phyloP scores from a whole-genome alignment of 2,329 filamentous ascomycete genomes.

The Paecilomyces fulvus region DNA sequence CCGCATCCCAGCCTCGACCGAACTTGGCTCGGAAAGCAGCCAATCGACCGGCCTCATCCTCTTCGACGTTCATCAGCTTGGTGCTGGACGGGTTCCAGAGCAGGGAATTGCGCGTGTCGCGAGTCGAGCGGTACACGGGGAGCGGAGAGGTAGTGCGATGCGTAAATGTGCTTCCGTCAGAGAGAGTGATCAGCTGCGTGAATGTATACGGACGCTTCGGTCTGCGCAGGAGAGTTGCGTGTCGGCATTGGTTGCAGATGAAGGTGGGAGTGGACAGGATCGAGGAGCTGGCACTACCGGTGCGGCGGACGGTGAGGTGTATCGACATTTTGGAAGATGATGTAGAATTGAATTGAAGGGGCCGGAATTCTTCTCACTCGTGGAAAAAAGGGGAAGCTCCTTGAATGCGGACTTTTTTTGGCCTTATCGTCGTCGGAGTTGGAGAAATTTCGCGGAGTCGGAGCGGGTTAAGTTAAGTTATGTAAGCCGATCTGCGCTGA shows the following conservation, averaged over 20 bases:
- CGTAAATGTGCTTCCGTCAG: constrained; percentile 72
- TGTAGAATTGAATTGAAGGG: background rate
- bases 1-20: constrained; percentile 72
- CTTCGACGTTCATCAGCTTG: constrained; percentile 77
- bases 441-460: constrained; percentile 22
- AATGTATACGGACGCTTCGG: constrained; percentile 93
- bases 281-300: constrained; percentile 4
- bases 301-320: constrained; percentile 28
- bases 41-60: constrained; percentile 87
- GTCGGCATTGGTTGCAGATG: constrained; percentile 56
- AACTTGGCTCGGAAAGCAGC: constrained; percentile 78
- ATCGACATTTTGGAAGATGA: constrained; percentile 23
- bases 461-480: constrained; percentile 20
- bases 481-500: constrained; percentile 16
- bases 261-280: constrained; percentile 16
- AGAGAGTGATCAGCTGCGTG: constrained; percentile 90
- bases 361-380: background rate
- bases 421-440: constrained; percentile 16
- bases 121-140: constrained; percentile 54
- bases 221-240: constrained; percentile 76
- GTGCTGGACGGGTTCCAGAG: constrained; percentile 84
- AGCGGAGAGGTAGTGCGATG: constrained; percentile 43
- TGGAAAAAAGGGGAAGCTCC: background rate
- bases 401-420: background rate
- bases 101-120: constrained; percentile 82